Base-by-base conservation (phyloP, 2,329 filamentous ascomycete species). In the Aschersonia sp. region DNA sequence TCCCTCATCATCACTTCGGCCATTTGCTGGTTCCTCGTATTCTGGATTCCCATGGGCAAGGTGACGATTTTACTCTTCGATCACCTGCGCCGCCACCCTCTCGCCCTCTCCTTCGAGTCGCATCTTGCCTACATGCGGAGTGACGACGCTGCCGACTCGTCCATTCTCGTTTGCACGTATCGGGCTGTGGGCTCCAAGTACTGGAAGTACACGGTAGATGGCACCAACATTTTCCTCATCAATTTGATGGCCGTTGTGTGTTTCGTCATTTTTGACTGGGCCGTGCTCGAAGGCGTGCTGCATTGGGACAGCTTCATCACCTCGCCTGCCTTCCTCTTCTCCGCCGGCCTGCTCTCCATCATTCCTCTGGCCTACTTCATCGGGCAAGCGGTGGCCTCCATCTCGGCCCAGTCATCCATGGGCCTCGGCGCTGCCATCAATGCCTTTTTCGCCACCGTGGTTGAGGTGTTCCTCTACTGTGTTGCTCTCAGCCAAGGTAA, bases 181-280 rank as follows among this genome's bases (percentile, higher is more conserved):
- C 85, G 94, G 50, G 92, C 92, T 42, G 90, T 94, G 10, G 92
- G 92, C 10, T 73, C 81, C 55, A 90, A 90, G 64, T 98, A 98
- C 70, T 98, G 94, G 90, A 98, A 98, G 68, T 98, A 98, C 67
- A 98, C 92, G 4, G 75, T 98, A 50, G 92, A 98, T 60, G 94
- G 92, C 48, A 98, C 92, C 51, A 98, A 98, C 67, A 94, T 98
- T 60, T 97, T 98, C 68, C 79, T 98, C 55, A 96, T 98, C 71
- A 98, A 98, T 63, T 76, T 98, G 49, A 87, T 97, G 68, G 84
- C 80, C 10, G 78, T 98, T 14, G 92, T 98, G n/a, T 69, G 86
- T 30, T 96, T 98, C 60, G 85, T 90, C 58, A 94, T 98, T 52
- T 79, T 94, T 54, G 92, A 98, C 69, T 97, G 90, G 73, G 81